phyloP scores from a whole-genome alignment of 108 stramenopile genomes.

The Halocafeteria seosinensis region DNA sequence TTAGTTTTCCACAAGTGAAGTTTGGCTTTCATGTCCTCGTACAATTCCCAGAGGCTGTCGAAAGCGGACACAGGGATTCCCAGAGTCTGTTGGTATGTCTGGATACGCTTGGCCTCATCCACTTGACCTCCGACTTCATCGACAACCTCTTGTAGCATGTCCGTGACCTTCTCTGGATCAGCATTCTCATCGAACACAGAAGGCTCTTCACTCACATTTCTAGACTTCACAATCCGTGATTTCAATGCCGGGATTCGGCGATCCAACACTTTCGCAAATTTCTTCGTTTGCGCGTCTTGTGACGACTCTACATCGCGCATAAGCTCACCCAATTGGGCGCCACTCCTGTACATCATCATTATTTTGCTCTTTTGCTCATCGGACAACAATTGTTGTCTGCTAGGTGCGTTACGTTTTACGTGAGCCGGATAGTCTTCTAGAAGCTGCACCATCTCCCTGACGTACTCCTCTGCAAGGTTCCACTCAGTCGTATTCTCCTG shows the following conservation, averaged over 20 bases:
- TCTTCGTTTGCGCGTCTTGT: background rate
- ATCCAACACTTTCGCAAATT: conserved; percentile 7
- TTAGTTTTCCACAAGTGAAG: conserved; percentile 19
- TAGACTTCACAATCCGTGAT: background rate
- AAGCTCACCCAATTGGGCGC: background rate
- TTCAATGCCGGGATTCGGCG: background rate
- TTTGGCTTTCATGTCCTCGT: conserved; percentile 21
- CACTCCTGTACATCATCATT: conserved; percentile 3
- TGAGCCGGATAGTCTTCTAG: background rate
- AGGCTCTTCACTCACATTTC: background rate
- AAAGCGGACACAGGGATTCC: background rate
- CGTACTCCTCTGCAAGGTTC: conserved; percentile 23
- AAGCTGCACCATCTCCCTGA: conserved; percentile 15
- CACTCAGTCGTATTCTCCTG: conserved; percentile 17
- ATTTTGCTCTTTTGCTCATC: background rate
- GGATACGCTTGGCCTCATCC: background rate
- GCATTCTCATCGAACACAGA: background rate
- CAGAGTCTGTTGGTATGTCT: conserved; percentile 3
- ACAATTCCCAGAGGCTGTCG: conserved; percentile 17
- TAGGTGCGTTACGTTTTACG: no score
- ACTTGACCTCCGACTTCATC: background rate
- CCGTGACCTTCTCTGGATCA: background rate
- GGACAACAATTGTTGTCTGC: background rate
- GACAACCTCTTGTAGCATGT: background rate
- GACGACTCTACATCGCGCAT: background rate